phyloP scores from a whole-genome alignment of 768 basidiomycete genomes.

The Lactarius quietus region DNA sequence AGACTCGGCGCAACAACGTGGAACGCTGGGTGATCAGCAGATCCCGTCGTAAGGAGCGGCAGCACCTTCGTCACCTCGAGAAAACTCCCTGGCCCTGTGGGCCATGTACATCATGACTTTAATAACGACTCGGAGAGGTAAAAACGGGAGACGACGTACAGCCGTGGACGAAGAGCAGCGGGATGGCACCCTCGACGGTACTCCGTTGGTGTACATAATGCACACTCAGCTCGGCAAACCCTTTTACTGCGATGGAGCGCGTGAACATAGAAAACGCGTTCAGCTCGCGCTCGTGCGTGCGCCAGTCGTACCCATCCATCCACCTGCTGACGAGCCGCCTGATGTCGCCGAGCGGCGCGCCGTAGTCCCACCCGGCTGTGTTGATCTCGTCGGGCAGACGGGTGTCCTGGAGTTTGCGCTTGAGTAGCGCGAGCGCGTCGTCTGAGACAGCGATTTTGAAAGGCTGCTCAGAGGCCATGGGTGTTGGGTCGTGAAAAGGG shows the following conservation, averaged over 20 bases:
- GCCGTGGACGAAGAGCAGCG: slow-evolving; percentile 55
- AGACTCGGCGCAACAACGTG: slow-evolving; percentile 31
- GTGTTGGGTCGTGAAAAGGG: no score
- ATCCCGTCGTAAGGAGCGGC: slow-evolving; percentile 26
- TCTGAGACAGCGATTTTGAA: slow-evolving; percentile 41
- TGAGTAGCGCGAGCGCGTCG: neutral
- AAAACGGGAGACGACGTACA: slow-evolving; percentile 33
- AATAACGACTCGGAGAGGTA: neutral
- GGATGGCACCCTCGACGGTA: slow-evolving; percentile 39
- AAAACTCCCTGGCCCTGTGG: slow-evolving; percentile 29
- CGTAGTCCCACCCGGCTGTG: slow-evolving; percentile 47
- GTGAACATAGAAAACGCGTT: neutral
- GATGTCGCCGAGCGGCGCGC: slow-evolving; percentile 32
- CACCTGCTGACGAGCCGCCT: slow-evolving; percentile 2
- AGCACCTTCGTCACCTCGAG: slow-evolving; percentile 31
- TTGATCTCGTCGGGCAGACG: slow-evolving; percentile 56
- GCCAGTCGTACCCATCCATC: neutral
- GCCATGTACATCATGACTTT: slow-evolving; percentile 12
- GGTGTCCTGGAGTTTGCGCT: slow-evolving; percentile 44
- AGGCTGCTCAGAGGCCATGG: slow-evolving; percentile 32
- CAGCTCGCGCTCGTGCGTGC: slow-evolving; percentile 33
- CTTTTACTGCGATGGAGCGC: neutral
- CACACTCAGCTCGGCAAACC: neutral
- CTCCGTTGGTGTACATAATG: slow-evolving; percentile 33
- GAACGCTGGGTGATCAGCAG: slow-evolving; percentile 27